Base-by-base conservation (phyloP, 1,284 basidiomycete genomes). In the Austroboletus rostrupii region DNA sequence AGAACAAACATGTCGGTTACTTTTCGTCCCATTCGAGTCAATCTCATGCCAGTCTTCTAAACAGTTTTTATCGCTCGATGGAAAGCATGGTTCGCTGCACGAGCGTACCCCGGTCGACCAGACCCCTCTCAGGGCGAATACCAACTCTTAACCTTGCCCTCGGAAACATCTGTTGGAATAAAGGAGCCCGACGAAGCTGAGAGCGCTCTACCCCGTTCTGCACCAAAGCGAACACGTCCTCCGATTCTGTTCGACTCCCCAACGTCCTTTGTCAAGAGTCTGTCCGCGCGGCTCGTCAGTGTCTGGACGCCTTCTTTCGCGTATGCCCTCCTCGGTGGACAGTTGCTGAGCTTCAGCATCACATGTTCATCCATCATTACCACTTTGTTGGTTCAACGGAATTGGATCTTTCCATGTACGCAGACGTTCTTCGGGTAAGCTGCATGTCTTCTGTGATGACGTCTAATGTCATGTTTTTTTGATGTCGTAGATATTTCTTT, bases 351-450 rank as follows among this genome's bases (percentile, higher is more conserved):
- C 32, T 32, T 64, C 32, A 41, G 23, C 5, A 16, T 65, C 39
- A 64, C 62, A 8, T 66, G 60, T 35, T 41, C 52, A 4, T 67
- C 62, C 9, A 83, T 90, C 17, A 82, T 83, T 43, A 91, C 87
- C 2, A 86, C 86, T 4, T 81, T 86, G 65, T 72, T 92, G 33
- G 79, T 83, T 11, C 73, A 66, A 20, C 71, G 85, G 40, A 78
- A 80, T 59, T 92, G 89, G 85, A 64, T 75, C 10, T 66, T 92
- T 48, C 83, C 90, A 2, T 85, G 87, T 11, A 90, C 88, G 0
- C 90, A 92, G 64, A 85, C 78, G 10, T 81, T 85, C 58, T 89
- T 91, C 68, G 62, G 86, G 87, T 90, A 60, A 66, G 84, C 75
- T 17, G 19, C 36, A n/a, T 10, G 9, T 40, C 45, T 23, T 36